Evolutionary conservation across 352 stramenopile species (phyloP).

Genomic region (Phytophthora tubulina): DNA sequence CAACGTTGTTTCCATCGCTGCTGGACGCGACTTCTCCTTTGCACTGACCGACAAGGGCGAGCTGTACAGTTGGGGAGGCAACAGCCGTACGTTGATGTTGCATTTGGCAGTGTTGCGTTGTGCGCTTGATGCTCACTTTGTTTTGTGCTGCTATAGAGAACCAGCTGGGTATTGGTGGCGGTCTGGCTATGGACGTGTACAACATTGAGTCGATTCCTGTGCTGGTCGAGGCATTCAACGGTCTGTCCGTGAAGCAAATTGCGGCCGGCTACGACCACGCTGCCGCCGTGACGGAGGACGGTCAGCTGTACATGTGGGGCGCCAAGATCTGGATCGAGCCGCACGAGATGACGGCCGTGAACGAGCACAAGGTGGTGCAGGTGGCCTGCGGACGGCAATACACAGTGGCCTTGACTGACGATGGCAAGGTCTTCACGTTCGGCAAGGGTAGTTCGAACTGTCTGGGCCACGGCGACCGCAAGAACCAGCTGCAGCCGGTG

Average conservation of each 20-base stretch:
- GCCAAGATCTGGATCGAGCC: slow-evolving; percentile 95
- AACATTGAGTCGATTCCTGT: slow-evolving; percentile 95
- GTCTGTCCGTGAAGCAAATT: slow-evolving; percentile 84
- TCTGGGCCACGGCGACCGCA: slow-evolving; percentile 89
- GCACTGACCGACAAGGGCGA: slow-evolving; percentile 85
- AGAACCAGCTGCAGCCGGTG: slow-evolving; percentile 90
- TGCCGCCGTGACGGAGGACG: slow-evolving; percentile 81
- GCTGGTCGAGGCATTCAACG: slow-evolving; percentile 79
- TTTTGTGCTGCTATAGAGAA: slow-evolving; percentile 61
- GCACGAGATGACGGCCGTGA: slow-evolving; percentile 86
- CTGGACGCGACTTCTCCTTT: slow-evolving; percentile 92
- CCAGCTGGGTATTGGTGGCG: slow-evolving; percentile 90
- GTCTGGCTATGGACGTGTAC: slow-evolving; percentile 93
- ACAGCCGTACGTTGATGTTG: slow-evolving; percentile 80
- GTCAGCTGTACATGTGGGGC: slow-evolving; percentile 85
- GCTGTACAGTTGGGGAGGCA: slow-evolving; percentile 93
- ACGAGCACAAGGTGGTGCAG: slow-evolving; percentile 75
- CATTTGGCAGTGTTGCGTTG: not conserved
- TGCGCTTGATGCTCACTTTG: slow-evolving; percentile 6
- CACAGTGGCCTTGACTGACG: slow-evolving; percentile 78
- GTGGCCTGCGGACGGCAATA: slow-evolving; percentile 89
- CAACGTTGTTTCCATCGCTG: slow-evolving; percentile 74
- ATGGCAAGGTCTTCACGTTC: slow-evolving; percentile 89
- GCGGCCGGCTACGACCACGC: slow-evolving; percentile 95
- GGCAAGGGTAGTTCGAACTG: slow-evolving; percentile 90